Evolutionary conservation across 2,329 filamentous ascomycete genomes (phyloP), one percentile per base, ranked within the genome.

Genomic region (Helminthosporium solani): DNA sequence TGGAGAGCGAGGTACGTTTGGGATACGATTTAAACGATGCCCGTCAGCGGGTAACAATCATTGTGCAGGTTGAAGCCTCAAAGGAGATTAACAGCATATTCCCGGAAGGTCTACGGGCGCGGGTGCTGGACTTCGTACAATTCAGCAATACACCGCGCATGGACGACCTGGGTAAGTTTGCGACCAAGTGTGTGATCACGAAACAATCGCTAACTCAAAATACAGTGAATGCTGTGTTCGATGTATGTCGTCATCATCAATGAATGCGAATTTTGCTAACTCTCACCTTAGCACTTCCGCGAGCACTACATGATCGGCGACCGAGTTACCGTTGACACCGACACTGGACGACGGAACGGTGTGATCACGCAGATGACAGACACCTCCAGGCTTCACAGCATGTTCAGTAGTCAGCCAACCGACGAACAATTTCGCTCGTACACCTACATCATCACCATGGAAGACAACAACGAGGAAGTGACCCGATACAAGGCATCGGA

Each of bases 111-210:
- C 78, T 99, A 50, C 95, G 95, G 66, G 89, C 89, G 38, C 94
- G 92, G 9, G 88, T 99, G 40, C 76, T 99, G 55, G 87, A 90
- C 53, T 88, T 86, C 66, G 88, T 96, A 28, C 94, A 99, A 95
- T 70, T 91, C 89, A 65, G 91, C 85, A 18, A 84, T 89, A 54
- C 94, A 86, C 39, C 64, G 7, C 84, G 94, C 54, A 90, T 99
- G 70, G 94, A 97, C 68, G 89, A 90, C 54, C 72, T 87, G 53
- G 83, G 82, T 83, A 70, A 56, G 78, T 50, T 44, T 42, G 34
- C 12, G 7, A 3, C 11, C 33, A 20, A 9, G n/a, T 16, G 14
- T 21, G 7, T 15, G 20, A 11, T 7, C 21, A n/a, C 7, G 23
- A 15, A 18, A 74, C 75, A 81, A 53, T 42, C 31, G 44, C 57